Evolutionary conservation across 495 filamentous ascomycete species (phyloP).

Genomic region (Daldinia bambusicola): DNA sequence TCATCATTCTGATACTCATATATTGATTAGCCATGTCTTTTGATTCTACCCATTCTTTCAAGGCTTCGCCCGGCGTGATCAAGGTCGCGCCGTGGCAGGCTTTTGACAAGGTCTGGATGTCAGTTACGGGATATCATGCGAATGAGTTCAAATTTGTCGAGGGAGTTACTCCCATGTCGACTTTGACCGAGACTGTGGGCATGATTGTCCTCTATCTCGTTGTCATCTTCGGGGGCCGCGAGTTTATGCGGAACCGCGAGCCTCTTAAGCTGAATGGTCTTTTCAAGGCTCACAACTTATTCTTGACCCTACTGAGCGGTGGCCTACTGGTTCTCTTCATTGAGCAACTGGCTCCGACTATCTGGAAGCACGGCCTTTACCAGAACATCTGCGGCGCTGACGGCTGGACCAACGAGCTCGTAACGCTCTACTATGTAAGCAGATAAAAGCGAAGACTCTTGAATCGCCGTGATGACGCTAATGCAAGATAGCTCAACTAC

Average conservation of each 20-base stretch:
- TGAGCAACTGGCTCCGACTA: slow-evolving; percentile 74
- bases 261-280: slow-evolving; percentile 72
- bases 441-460: not conserved
- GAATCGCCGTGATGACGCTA: slow-evolving; percentile 34
- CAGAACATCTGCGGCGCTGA: slow-evolving; percentile 72
- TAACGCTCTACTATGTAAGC: slow-evolving; percentile 81
- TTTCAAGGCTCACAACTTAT: slow-evolving; percentile 83
- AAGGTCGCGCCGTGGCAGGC: slow-evolving; percentile 91
- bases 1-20: not conserved
- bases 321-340: slow-evolving; percentile 73
- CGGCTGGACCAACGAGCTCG: slow-evolving; percentile 79
- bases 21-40: slow-evolving; percentile 39
- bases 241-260: slow-evolving; percentile 75
- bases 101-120: slow-evolving; percentile 82
- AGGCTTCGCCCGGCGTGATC: slow-evolving; percentile 51
- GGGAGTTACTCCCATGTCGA: slow-evolving; percentile 74
- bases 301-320: slow-evolving; percentile 74
- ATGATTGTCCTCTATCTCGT: slow-evolving; percentile 75
- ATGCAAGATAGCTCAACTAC: slow-evolving; percentile 73
- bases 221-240: slow-evolving; percentile 76
- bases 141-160: slow-evolving; percentile 73
- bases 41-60: slow-evolving; percentile 20
- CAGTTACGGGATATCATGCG: slow-evolving; percentile 74
- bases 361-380: slow-evolving; percentile 73
- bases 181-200: slow-evolving; percentile 67